A percentile compares a stretch with the other conserved stretches of the same genome.
phyloP scores from a whole-genome alignment of 2,329 filamentous ascomycete genomes.

The Ophiocordyceps camponoti-rufipedis region DNA sequence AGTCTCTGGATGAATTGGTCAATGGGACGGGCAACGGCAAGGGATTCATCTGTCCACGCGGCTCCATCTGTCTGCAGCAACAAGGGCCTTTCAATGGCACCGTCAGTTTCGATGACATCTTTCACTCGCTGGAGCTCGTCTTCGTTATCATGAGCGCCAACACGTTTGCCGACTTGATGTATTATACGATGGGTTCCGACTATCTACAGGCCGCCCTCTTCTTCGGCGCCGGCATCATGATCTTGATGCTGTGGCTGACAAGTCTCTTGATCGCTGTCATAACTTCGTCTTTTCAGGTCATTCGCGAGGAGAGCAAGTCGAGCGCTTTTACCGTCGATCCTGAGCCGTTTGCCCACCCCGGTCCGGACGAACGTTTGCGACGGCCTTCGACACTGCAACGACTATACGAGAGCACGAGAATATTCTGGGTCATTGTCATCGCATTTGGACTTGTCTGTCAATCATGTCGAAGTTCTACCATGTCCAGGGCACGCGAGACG shows the following conservation, averaged over 20 bases:
- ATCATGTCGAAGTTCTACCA: constrained; percentile 56
- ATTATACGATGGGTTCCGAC: constrained; percentile 81
- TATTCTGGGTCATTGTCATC: constrained; percentile 69
- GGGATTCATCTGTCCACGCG: constrained; percentile 71
- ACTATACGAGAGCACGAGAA: constrained; percentile 54
- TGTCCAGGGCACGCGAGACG: constrained; percentile 38
- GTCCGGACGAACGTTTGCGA: constrained; percentile 18
- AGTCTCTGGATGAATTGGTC: constrained; percentile 25
- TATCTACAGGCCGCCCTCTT: constrained; percentile 74
- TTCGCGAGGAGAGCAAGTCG: constrained; percentile 84
- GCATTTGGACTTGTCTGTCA: constrained; percentile 64
- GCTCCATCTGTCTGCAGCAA: constrained; percentile 69
- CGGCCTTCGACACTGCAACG: constrained; percentile 39
- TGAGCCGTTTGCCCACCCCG: constrained; percentile 19
- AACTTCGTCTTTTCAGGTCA: constrained; percentile 95
- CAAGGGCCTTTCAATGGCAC: constrained; percentile 68
- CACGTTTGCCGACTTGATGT: constrained; percentile 89
- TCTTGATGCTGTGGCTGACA: constrained; percentile 91
- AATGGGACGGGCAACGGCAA: constrained; percentile 42
- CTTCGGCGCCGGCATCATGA: constrained; percentile 57
- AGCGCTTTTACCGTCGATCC: constrained; percentile 80
- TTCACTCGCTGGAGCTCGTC: constrained; percentile 79
- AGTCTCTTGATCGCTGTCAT: constrained; percentile 93
- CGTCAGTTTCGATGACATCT: constrained; percentile 86
- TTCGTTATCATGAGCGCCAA: constrained; percentile 99